These are phyloP conservation scores for Laguncularia racemosa DNA, from an alignment of 345 rosid genomes.

Conservation along the genomic window DNA sequence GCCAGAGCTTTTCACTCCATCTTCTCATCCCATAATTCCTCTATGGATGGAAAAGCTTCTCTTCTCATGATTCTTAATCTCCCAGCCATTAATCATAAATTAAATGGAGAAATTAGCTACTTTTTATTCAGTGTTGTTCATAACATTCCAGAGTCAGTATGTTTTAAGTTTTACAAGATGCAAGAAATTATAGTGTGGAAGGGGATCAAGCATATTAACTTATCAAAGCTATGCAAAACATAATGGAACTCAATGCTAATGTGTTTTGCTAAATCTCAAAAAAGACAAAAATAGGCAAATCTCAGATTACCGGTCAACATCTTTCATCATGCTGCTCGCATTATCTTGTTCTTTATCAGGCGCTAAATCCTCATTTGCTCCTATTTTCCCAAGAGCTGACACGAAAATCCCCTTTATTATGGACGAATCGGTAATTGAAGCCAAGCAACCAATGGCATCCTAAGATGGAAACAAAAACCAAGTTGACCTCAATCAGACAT, in stretches of 20 bases:
- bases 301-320: slow-evolving; percentile 40
- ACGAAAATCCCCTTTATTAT: slow-evolving; percentile 45
- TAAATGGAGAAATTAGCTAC: no score
- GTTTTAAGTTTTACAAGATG: no score
- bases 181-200: no score
- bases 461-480: slow-evolving; percentile 24
- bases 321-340: slow-evolving; percentile 23
- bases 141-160: no score
- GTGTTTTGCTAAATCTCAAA: not conserved
- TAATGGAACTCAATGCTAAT: not conserved
- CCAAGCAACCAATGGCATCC: slow-evolving; percentile 83
- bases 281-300: not conserved
- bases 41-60: no score
- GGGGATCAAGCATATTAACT: no score
- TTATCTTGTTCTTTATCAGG: slow-evolving; percentile 28
- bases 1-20: no score
- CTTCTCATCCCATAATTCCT: no score
- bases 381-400: slow-evolving; percentile 33
- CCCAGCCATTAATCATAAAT: no score
- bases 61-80: no score
- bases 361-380: slow-evolving; percentile 17
- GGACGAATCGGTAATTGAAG: slow-evolving; percentile 71
- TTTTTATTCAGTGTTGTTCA: no score
- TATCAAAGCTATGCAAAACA: not conserved
- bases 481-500: no score